Evolutionary conservation across 2,329 filamentous ascomycete genomes (phyloP).

Genomic region (Zymoseptoria ardabiliae): DNA sequence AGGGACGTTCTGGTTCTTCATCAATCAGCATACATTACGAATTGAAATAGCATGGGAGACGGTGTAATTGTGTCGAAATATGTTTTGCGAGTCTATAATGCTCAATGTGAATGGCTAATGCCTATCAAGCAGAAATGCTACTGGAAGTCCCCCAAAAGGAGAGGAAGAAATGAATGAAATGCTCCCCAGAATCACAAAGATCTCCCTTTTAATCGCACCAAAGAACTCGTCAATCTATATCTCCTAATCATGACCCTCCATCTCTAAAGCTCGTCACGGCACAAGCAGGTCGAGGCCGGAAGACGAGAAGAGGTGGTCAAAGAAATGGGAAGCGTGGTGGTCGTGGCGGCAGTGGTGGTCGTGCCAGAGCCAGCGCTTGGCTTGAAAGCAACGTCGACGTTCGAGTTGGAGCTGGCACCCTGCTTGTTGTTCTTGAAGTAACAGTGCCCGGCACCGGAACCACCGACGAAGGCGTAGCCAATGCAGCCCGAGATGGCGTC

Average conservation of each 20-base stretch:
- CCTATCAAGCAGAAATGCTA: background rate
- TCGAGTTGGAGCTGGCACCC: conserved; percentile 1
- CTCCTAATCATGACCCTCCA: background rate
- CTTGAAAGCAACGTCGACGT: conserved; percentile 5
- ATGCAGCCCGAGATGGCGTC: conserved; percentile 9
- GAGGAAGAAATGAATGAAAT: background rate
- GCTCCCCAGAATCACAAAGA: background rate
- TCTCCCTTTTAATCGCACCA: background rate
- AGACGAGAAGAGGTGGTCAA: background rate
- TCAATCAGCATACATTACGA: no score
- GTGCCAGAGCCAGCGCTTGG: background rate
- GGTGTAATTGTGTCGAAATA: no score
- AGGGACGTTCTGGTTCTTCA: no score
- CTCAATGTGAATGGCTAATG: background rate
- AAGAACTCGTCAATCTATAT: background rate
- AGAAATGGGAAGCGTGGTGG: background rate
- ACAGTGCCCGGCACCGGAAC: conserved; percentile 3
- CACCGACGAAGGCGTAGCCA: conserved; percentile 8
- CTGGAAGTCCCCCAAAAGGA: background rate
- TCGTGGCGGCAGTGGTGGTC: background rate
- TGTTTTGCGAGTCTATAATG: background rate
- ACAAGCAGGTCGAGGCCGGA: background rate
- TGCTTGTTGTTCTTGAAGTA: conserved; percentile 10
- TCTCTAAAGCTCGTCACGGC: background rate
- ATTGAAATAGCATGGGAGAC: no score